These are phyloP conservation scores for Teratosphaeriaceae sp. DNA, from an alignment of 2,329 filamentous ascomycete genomes.

Conservation along the genomic window DNA sequence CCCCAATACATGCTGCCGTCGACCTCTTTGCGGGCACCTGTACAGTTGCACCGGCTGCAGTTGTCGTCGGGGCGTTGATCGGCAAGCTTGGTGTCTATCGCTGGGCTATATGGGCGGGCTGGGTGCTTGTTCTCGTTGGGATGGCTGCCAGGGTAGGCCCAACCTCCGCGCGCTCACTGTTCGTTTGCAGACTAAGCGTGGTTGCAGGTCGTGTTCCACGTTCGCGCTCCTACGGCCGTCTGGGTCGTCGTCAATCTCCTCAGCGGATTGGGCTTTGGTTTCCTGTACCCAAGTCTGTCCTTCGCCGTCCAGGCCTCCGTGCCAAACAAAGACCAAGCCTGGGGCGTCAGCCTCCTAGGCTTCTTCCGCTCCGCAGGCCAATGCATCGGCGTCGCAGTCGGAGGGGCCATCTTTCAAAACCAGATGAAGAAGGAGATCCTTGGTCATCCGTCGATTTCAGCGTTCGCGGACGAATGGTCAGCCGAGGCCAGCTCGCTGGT, in stretches of 20 bases:
- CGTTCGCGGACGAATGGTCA: background rate
- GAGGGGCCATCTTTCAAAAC: slow-evolving; percentile 1
- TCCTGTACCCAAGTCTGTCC: background rate
- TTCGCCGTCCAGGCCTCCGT: slow-evolving; percentile 2
- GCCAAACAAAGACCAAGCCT: slow-evolving; percentile 4
- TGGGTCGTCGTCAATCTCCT: slow-evolving; percentile 3
- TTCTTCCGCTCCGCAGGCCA: slow-evolving; percentile 1
- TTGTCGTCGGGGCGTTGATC: background rate
- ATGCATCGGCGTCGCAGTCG: slow-evolving; percentile 1
- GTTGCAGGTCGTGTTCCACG: background rate
- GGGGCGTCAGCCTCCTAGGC: background rate
- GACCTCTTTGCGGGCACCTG: background rate
- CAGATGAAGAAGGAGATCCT: slow-evolving; percentile 1
- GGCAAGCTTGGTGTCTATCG: background rate
- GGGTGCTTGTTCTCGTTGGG: background rate
- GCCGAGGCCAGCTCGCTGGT: slow-evolving; percentile 2
- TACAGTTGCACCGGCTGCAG: slow-evolving; percentile 1
- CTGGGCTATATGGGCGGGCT: slow-evolving; percentile 1
- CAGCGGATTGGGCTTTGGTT: slow-evolving; percentile 1
- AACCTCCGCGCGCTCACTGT: background rate
- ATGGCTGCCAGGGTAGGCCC: background rate
- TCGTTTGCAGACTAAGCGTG: background rate
- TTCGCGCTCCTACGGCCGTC: background rate
- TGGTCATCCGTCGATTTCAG: background rate
- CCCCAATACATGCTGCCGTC: background rate